Evolutionary conservation across 2,329 filamentous ascomycete species (phyloP).

Genomic region (Parafenestella ontariensis): DNA sequence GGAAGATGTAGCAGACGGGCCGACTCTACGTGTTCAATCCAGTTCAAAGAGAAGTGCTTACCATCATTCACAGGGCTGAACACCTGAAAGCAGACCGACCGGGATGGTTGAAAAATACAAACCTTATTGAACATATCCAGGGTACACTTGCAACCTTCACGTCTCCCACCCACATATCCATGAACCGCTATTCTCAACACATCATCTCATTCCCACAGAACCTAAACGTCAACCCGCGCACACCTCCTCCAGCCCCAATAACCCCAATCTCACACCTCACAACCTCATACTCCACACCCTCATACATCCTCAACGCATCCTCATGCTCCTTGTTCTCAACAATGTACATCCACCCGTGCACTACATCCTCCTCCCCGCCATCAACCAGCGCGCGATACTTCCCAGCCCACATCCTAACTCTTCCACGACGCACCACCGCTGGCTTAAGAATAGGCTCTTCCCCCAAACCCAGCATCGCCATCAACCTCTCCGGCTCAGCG

Average conservation of each 20-base stretch:
- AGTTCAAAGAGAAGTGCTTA: too few species aligned
- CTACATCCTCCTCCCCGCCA: background rate
- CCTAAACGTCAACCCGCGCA: constrained; percentile 10
- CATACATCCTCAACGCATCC: constrained; percentile 5
- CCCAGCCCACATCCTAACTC: constrained; percentile 2
- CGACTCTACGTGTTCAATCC: too few species aligned
- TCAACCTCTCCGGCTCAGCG: background rate
- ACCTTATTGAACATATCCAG: too few species aligned
- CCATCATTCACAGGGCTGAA: too few species aligned
- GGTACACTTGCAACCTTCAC: too few species aligned
- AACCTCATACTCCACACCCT: constrained; percentile 8
- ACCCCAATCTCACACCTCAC: constrained; percentile 4
- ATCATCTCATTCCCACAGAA: constrained; percentile 5
- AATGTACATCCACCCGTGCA: constrained; percentile 1
- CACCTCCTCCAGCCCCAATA: background rate
- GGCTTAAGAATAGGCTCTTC: background rate
- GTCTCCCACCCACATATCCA: too few species aligned
- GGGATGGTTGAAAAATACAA: too few species aligned
- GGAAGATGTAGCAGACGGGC: too few species aligned
- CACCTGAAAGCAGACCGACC: too few species aligned
- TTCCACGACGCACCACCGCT: background rate
- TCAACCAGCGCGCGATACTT: constrained; percentile 12
- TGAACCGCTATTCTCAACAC: too few species aligned
- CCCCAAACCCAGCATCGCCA: background rate
- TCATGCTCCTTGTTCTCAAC: constrained; percentile 6